A percentile compares a stretch with the other conserved stretches of the same genome.
phyloP scores from a whole-genome alignment of 495 filamentous ascomycete genomes.

The Aspergillus saccharolyticus region DNA sequence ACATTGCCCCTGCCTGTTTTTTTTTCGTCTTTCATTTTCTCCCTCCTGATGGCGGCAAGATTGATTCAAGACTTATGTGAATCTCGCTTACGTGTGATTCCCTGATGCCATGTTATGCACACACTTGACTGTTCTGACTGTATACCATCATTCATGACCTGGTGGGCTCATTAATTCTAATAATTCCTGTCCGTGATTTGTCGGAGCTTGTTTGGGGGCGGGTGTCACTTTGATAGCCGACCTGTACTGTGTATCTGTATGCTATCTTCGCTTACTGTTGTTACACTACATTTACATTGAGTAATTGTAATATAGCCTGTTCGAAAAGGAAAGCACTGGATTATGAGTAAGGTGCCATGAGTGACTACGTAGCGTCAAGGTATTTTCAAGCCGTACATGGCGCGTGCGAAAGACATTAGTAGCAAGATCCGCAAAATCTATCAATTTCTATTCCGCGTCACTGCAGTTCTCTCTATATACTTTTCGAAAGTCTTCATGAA shows the following conservation, averaged over 20 bases:
- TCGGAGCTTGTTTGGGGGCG: background rate
- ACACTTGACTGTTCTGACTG: background rate
- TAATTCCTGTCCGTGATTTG: background rate
- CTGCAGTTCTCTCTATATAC: slow-evolving; percentile 20
- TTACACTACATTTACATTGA: background rate
- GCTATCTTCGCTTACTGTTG: background rate
- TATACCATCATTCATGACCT: background rate
- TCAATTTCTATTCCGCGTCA: slow-evolving; percentile 3
- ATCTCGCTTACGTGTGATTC: background rate
- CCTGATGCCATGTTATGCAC: background rate
- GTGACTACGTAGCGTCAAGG: too few species aligned
- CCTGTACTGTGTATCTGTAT: background rate
- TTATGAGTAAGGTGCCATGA: too few species aligned
- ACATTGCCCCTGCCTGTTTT: background rate
- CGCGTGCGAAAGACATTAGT: background rate
- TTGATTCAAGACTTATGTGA: background rate
- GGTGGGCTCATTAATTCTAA: background rate
- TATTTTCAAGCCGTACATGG: too few species aligned
- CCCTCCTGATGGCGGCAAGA: too few species aligned
- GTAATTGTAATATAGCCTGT: background rate
- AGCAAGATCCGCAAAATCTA: slow-evolving; percentile 11
- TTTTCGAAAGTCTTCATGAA: slow-evolving; percentile 23
- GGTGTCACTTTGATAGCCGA: background rate
- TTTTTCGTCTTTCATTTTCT: background rate
- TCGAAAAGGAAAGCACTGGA: background rate